Percentiles rank a stretch among this genome's conserved stretches.
Evolutionary conservation across 306 rosid species (phyloP).

Genomic region (Corylus heterophylla): DNA sequence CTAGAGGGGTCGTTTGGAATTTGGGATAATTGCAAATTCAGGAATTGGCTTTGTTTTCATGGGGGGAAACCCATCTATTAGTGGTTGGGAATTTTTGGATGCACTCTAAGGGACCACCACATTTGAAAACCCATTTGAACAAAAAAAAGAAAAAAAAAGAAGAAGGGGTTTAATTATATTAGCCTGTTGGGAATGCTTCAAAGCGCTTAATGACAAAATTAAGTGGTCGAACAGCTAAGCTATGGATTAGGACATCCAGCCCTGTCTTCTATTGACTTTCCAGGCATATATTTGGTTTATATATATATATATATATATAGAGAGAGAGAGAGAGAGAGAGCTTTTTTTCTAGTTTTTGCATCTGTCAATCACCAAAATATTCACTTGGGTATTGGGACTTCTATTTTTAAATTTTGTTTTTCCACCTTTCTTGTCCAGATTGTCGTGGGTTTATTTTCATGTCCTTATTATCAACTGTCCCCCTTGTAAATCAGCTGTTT

Average conservation of each 20-base stretch:
- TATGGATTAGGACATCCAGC: conserved; percentile 67
- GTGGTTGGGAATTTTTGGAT: conserved; percentile 70
- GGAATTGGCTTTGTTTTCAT: conserved; percentile 50
- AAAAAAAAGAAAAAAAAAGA: neutral
- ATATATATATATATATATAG: no score
- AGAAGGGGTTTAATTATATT: conserved; percentile 2
- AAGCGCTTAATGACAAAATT: conserved; percentile 46
- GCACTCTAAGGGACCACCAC: conserved; percentile 61
- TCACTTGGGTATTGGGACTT: conserved; percentile 26
- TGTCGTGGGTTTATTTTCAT: conserved; percentile 32
- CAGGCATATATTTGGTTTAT: neutral
- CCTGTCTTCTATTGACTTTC: conserved; percentile 71
- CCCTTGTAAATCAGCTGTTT: conserved; percentile 51
- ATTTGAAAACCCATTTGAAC: conserved; percentile 21
- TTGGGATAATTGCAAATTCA: conserved; percentile 53
- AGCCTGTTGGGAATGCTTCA: conserved; percentile 54
- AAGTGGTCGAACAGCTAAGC: conserved; percentile 74
- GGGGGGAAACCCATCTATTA: conserved; percentile 31
- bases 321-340: no score
- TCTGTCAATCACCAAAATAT: conserved; percentile 24
- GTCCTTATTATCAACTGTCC: conserved; percentile 54
- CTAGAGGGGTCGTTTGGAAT: conserved; percentile 40
- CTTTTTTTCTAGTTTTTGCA: neutral
- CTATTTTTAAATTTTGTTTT: conserved; percentile 25
- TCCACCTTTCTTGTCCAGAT: conserved; percentile 44